Evolutionary conservation across 2,329 filamentous ascomycete species (phyloP).

Genomic region (Fusarium aywerte): DNA sequence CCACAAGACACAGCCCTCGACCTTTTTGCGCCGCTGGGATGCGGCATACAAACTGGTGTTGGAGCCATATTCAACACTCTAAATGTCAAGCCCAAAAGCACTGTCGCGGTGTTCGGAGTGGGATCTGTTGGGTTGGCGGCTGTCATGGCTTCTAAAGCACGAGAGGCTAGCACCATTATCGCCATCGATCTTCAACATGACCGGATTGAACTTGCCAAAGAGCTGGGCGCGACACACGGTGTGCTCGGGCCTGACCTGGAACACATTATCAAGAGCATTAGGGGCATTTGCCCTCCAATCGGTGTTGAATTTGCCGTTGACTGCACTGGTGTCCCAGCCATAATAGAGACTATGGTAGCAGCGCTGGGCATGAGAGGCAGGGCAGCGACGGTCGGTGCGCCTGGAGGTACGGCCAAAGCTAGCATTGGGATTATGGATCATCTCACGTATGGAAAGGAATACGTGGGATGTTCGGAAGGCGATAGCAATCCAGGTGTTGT

Average conservation of each 20-base stretch:
- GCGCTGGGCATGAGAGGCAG: slow-evolving; percentile 17
- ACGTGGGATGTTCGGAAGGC: slow-evolving; percentile 25
- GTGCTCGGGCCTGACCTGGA: background rate
- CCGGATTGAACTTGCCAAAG: slow-evolving; percentile 14
- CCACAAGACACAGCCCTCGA: background rate
- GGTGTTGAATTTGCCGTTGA: slow-evolving; percentile 34
- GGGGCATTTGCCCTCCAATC: background rate
- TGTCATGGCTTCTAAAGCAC: slow-evolving; percentile 25
- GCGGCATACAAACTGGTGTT: slow-evolving; percentile 31
- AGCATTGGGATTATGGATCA: slow-evolving; percentile 24
- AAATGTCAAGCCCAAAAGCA: slow-evolving; percentile 10
- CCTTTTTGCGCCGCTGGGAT: slow-evolving; percentile 26
- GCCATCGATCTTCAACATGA: slow-evolving; percentile 16
- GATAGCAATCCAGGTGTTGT: slow-evolving; percentile 16
- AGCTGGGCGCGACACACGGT: slow-evolving; percentile 20
- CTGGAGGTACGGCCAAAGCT: background rate
- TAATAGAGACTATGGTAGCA: slow-evolving; percentile 26
- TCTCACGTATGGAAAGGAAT: slow-evolving; percentile 23
- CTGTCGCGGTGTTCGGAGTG: slow-evolving; percentile 21
- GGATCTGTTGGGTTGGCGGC: slow-evolving; percentile 27
- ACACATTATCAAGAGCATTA: background rate
- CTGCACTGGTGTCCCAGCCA: slow-evolving; percentile 23
- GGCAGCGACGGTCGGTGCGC: slow-evolving; percentile 23
- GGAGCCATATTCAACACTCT: slow-evolving; percentile 23
- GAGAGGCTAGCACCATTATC: slow-evolving; percentile 4